phyloP scores from a whole-genome alignment of 2,329 filamentous ascomycete species.

The Neonectria ditissima region DNA sequence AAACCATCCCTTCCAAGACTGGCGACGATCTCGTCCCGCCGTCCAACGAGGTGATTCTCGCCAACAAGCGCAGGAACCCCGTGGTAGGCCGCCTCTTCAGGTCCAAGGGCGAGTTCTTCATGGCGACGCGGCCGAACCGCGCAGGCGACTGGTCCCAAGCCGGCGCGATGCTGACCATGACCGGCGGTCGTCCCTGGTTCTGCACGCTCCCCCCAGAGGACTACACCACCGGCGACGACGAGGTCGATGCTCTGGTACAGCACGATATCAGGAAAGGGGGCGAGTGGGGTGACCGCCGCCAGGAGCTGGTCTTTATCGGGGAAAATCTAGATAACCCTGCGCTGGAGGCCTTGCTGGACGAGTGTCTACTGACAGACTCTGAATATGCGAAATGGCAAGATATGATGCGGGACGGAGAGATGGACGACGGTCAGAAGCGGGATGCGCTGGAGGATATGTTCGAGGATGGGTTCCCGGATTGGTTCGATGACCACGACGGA shows the following conservation, averaged over 20 bases:
- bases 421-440: conserved; percentile 54
- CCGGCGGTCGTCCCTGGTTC: conserved; percentile 69
- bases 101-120: conserved; percentile 72
- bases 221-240: conserved; percentile 60
- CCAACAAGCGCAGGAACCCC: conserved; percentile 66
- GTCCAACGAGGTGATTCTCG: conserved; percentile 59
- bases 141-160: conserved; percentile 73
- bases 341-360: conserved; percentile 67
- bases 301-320: conserved; percentile 81
- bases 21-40: conserved; percentile 45
- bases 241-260: conserved; percentile 61
- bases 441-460: conserved; percentile 63
- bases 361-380: conserved; percentile 69
- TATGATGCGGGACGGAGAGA: conserved; percentile 59
- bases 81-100: conserved; percentile 68
- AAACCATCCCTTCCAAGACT: conserved; percentile 38
- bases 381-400: conserved; percentile 68
- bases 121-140: conserved; percentile 67
- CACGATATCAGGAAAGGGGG: conserved; percentile 65
- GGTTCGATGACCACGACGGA: conserved; percentile 60
- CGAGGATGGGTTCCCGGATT: conserved; percentile 70
- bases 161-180: conserved; percentile 72
- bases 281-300: conserved; percentile 76
- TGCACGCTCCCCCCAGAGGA: conserved; percentile 66
- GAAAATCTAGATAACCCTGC: conserved; percentile 67